Conservation (phyloP, 2,329 filamentous ascomycete genomes). For the Penicillium sp. region DNA sequence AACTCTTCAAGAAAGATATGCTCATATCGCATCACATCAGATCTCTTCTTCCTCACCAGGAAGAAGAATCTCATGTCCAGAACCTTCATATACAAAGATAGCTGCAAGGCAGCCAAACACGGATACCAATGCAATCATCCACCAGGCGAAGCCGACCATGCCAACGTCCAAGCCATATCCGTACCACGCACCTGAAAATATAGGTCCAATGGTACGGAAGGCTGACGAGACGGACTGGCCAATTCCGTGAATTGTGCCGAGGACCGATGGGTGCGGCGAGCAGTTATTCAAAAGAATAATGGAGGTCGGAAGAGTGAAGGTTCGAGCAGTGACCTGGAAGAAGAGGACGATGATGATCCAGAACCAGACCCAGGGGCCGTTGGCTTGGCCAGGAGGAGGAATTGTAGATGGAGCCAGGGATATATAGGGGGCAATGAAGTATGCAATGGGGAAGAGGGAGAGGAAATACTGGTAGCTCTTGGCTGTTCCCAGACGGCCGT, state of each 20-base stretch:
- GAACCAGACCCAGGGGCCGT: slow-evolving; percentile 57
- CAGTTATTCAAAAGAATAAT: slow-evolving; percentile 62
- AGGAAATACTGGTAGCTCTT: slow-evolving; percentile 66
- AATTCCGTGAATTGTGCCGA: slow-evolving; percentile 59
- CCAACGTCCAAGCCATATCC: slow-evolving; percentile 54
- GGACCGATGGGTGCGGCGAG: slow-evolving; percentile 57
- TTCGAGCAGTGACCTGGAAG: slow-evolving; percentile 69
- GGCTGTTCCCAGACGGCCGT: slow-evolving; percentile 65
- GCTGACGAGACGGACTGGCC: slow-evolving; percentile 56
- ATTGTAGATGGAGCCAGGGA: slow-evolving; percentile 62
- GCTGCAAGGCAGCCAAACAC: slow-evolving; percentile 58
- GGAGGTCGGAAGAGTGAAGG: slow-evolving; percentile 62
- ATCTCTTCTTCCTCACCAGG: slow-evolving; percentile 39
- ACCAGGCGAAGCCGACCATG: slow-evolving; percentile 58
- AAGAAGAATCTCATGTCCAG: slow-evolving; percentile 56
- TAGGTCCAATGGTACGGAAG: slow-evolving; percentile 57
- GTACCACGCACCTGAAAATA: slow-evolving; percentile 56
- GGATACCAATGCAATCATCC: slow-evolving; percentile 54
- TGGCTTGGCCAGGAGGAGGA: slow-evolving; percentile 39
- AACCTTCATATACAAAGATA: slow-evolving; percentile 63
- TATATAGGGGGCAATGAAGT: slow-evolving; percentile 69
- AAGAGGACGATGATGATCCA: slow-evolving; percentile 64
- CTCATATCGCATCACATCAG: slow-evolving; percentile 20
- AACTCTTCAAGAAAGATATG: slow-evolving; percentile 1
- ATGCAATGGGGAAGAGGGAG: slow-evolving; percentile 68